Conservation (phyloP, 2,329 filamentous ascomycete genomes). For the Colletotrichum cordylinicola region DNA sequence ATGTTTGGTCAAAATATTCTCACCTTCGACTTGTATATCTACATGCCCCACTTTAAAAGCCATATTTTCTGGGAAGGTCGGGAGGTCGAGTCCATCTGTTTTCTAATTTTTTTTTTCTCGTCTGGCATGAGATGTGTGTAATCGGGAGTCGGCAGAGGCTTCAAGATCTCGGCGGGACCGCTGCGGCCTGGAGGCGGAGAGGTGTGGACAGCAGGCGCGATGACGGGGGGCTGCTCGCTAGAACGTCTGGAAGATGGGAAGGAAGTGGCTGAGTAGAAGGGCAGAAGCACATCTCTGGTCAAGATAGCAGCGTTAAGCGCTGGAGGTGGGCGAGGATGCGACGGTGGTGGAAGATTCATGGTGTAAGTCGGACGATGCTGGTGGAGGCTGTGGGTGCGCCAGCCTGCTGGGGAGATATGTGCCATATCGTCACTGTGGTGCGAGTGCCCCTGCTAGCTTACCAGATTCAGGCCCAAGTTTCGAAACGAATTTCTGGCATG, state of each 20-base stretch:
- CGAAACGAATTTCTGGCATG: neutral
- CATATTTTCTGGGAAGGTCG: neutral
- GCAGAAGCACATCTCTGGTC: neutral
- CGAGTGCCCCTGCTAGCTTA: neutral
- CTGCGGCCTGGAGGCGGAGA: neutral
- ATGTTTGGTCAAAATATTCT: neutral
- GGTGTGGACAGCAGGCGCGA: neutral
- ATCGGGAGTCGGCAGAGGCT: neutral
- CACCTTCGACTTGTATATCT: neutral
- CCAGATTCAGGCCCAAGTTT: neutral
- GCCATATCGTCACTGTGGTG: neutral
- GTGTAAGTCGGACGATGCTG: neutral
- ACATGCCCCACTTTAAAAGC: neutral
- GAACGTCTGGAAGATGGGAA: neutral
- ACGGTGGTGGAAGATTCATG: neutral
- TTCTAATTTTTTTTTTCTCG: neutral
- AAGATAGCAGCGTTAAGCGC: neutral
- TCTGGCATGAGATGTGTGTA: neutral
- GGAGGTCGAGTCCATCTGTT: neutral
- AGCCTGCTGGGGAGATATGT: neutral
- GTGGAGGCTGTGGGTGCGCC: conserved; percentile 8
- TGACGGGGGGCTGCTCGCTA: neutral
- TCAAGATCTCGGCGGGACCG: neutral
- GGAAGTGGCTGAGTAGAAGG: neutral
- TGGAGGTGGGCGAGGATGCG: neutral